Evolutionary conservation across 495 filamentous ascomycete genomes (phyloP).

Genomic region (Bombardia bombarda): DNA sequence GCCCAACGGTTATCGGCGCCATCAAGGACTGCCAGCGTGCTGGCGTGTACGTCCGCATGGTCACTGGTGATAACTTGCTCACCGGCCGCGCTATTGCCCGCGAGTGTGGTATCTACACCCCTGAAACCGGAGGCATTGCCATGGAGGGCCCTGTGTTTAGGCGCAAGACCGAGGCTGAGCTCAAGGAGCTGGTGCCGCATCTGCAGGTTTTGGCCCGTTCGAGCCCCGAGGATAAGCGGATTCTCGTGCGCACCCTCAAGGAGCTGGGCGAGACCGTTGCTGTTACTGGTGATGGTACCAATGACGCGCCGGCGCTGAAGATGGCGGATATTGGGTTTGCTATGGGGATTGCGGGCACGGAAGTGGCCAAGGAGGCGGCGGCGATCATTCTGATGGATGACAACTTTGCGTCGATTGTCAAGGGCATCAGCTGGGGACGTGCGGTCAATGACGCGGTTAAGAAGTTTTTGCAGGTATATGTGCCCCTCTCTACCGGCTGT

Average conservation of each 20-base stretch:
- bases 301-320: conserved; percentile 80
- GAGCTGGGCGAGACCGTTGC: conserved; percentile 71
- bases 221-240: conserved; percentile 80
- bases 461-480: conserved; percentile 69
- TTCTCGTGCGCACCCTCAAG: conserved; percentile 67
- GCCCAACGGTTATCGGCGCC: conserved; percentile 66
- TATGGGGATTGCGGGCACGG: conserved; percentile 86
- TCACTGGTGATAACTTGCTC: conserved; percentile 77
- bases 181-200: conserved; percentile 61
- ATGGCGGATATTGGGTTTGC: conserved; percentile 90
- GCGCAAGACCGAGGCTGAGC: conserved; percentile 57
- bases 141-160: conserved; percentile 86
- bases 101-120: conserved; percentile 78
- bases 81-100: conserved; percentile 76
- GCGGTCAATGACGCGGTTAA: conserved; percentile 89
- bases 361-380: conserved; percentile 87
- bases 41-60: conserved; percentile 82
- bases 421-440: conserved; percentile 82
- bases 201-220: conserved; percentile 82
- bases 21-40: conserved; percentile 68
- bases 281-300: conserved; percentile 84
- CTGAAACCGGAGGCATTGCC: conserved; percentile 60
- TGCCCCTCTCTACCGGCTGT: background rate
- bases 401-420: conserved; percentile 81
- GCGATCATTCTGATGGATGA: conserved; percentile 88